Evolutionary conservation across 1,284 basidiomycete genomes (phyloP).

Genomic region (Mycena sp.): DNA sequence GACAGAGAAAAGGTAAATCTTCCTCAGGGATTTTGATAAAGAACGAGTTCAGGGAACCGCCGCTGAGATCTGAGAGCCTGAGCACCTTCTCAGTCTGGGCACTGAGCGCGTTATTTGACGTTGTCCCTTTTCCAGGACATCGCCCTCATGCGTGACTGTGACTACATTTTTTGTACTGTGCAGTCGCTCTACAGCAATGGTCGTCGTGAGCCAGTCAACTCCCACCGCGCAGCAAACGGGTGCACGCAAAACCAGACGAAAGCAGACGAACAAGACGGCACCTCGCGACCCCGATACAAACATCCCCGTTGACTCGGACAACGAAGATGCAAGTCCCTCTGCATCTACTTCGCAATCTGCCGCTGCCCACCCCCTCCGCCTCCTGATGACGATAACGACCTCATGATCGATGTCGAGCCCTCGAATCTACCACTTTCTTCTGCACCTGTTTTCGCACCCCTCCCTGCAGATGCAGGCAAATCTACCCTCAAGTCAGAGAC

Average conservation of each 20-base stretch:
- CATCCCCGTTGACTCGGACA: slow-evolving; percentile 22
- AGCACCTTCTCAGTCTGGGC: no score
- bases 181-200: slow-evolving; percentile 12
- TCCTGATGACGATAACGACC: slow-evolving; percentile 38
- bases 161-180: slow-evolving; percentile 1
- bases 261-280: slow-evolving; percentile 25
- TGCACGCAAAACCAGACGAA: slow-evolving; percentile 26
- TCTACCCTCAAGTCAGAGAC: slow-evolving; percentile 79
- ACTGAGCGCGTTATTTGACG: no score
- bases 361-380: slow-evolving; percentile 4
- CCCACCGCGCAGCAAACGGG: slow-evolving; percentile 9
- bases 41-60: no score
- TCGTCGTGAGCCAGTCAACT: slow-evolving; percentile 18
- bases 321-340: slow-evolving; percentile 13
- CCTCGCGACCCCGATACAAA: neutral
- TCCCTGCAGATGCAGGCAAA: slow-evolving; percentile 66
- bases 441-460: slow-evolving; percentile 72
- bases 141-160: neutral
- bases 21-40: no score
- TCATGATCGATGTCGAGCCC: slow-evolving; percentile 40
- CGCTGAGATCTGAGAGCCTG: no score
- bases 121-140: no score
- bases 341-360: slow-evolving; percentile 25
- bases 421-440: slow-evolving; percentile 40
- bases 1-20: no score